Conservation (phyloP, 2,329 filamentous ascomycete genomes). For the Dactylonectria estremocensis region DNA sequence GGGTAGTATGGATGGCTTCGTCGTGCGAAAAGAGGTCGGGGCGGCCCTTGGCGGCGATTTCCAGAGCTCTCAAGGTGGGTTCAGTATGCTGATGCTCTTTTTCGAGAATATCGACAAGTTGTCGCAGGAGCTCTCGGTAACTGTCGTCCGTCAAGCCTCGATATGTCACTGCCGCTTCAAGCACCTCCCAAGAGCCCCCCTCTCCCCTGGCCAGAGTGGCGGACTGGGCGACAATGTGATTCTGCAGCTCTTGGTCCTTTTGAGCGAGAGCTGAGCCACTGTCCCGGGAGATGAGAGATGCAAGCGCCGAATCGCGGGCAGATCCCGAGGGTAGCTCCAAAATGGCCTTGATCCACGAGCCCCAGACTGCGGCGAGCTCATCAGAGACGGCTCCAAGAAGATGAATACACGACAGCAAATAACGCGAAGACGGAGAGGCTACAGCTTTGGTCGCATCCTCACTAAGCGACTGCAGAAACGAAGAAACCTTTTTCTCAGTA, state of each 20-base stretch:
- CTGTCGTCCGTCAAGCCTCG: constrained; percentile 56
- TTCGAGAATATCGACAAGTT: constrained; percentile 53
- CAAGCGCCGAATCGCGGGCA: constrained; percentile 54
- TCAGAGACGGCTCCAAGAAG: constrained; percentile 62
- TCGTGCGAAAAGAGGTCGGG: constrained; percentile 62
- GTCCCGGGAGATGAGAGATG: constrained; percentile 63
- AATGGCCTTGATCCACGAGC: constrained; percentile 59
- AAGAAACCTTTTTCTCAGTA: constrained; percentile 55
- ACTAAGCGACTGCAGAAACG: constrained; percentile 66
- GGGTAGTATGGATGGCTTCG: constrained; percentile 62
- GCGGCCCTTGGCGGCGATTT: constrained; percentile 62
- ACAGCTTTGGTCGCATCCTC: constrained; percentile 72
- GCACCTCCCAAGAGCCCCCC: constrained; percentile 59
- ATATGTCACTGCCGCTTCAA: constrained; percentile 64
- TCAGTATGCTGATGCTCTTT: constrained; percentile 48
- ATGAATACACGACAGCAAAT: constrained; percentile 77
- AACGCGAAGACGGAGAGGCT: constrained; percentile 76
- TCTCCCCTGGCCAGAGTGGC: constrained; percentile 56
- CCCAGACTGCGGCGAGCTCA: constrained; percentile 62
- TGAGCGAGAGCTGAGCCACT: constrained; percentile 58
- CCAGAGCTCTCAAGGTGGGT: constrained; percentile 61
- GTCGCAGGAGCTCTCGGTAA: constrained; percentile 52
- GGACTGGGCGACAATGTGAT: constrained; percentile 60
- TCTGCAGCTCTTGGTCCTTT: constrained; percentile 61
- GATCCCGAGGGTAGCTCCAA: constrained; percentile 51